Percentiles rank a stretch among this genome's conserved stretches.
Conservation (phyloP, 257 asterid genomes). For the Solanum microdontum region DNA sequence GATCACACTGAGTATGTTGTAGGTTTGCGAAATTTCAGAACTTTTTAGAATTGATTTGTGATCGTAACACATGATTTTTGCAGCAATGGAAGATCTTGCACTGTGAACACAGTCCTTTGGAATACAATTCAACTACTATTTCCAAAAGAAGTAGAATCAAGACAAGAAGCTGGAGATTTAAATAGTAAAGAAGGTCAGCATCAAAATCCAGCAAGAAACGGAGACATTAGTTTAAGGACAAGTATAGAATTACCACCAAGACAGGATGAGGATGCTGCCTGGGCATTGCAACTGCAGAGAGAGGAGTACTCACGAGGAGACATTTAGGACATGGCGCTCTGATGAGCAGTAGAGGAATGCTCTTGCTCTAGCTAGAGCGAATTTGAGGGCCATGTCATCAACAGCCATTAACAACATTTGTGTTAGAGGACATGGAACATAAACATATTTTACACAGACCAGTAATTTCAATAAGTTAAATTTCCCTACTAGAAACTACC, state of each 20-base stretch:
- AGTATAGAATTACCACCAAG: not conserved
- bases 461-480: not conserved
- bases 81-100: constrained; percentile 75
- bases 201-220: not conserved
- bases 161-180: constrained; percentile 28
- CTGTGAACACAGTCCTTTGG: constrained; percentile 23
- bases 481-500: not conserved
- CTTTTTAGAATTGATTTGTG: not conserved
- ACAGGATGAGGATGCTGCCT: constrained; percentile 59
- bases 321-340: constrained; percentile 9
- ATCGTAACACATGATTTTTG: not conserved
- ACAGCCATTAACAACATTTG: constrained; percentile 29
- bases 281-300: constrained; percentile 82
- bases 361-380: constrained; percentile 49
- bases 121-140: not conserved
- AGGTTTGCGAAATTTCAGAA: not conserved
- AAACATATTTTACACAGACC: not conserved
- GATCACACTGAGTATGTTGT: too few species aligned
- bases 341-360: constrained; percentile 14
- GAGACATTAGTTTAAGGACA: not conserved
- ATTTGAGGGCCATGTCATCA: constrained; percentile 87
- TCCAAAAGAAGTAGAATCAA: constrained; percentile 54
- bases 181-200: constrained; percentile 7
- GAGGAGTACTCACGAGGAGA: constrained; percentile 50
- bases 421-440: constrained; percentile 4